phyloP scores from a whole-genome alignment of 1,284 basidiomycete species.

The Irpex lacteus region DNA sequence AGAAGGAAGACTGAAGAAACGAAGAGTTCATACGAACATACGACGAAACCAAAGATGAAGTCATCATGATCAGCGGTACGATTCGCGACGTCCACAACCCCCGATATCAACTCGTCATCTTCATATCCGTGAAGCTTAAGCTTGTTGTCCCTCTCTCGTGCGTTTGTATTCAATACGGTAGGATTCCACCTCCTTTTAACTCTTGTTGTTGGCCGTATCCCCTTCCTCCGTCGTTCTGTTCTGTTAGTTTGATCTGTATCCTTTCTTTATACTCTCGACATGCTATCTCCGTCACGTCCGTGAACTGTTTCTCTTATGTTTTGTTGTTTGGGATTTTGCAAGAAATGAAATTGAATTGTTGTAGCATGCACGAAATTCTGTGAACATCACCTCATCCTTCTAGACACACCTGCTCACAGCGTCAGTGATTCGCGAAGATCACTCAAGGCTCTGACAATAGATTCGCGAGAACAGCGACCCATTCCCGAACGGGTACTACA shows the following conservation, averaged over 20 bases:
- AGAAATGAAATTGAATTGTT: background rate
- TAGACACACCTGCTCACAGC: too few relatives aligned
- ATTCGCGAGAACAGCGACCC: too few relatives aligned
- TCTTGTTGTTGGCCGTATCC: background rate
- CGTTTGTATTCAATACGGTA: background rate
- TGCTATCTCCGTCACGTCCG: background rate
- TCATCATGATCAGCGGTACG: background rate
- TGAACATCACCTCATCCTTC: too few relatives aligned
- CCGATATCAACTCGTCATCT: background rate
- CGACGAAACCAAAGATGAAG: background rate
- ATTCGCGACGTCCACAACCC: background rate
- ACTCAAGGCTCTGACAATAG: too few relatives aligned
- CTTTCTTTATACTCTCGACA: background rate
- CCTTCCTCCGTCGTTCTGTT: background rate
- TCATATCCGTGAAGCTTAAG: background rate
- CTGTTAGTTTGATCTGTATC: background rate
- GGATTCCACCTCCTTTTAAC: background rate
- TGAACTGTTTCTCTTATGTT: background rate
- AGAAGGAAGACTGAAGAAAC: constrained; percentile 24
- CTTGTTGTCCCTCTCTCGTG: background rate
- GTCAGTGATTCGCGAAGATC: too few relatives aligned
- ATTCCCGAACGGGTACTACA: too few relatives aligned
- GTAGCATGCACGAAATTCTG: background rate
- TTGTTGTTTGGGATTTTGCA: background rate
- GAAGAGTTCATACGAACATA: background rate